Conservation (phyloP, 2,329 filamentous ascomycete species). For the Colletotrichum salicis region DNA sequence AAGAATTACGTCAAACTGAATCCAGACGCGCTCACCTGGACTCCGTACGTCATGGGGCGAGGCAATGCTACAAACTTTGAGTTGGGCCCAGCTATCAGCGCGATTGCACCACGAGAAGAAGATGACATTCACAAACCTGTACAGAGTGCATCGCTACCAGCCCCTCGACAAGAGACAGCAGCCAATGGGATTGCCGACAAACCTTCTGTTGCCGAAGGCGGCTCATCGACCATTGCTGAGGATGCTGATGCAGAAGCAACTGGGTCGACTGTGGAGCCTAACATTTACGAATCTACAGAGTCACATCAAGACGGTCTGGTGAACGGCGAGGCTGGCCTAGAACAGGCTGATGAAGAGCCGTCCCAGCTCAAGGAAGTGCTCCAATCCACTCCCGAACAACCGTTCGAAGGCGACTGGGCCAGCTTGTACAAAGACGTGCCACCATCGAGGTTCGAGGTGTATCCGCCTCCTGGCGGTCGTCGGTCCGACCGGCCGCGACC, state of each 20-base stretch:
- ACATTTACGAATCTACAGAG: slow-evolving; percentile 20
- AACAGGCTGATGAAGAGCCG: neutral
- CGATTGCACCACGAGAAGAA: slow-evolving; percentile 88
- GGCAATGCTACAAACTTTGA: slow-evolving; percentile 86
- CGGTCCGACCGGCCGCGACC: slow-evolving; percentile 58
- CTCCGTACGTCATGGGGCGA: slow-evolving; percentile 95
- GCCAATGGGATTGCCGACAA: neutral
- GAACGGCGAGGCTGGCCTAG: slow-evolving; percentile 20
- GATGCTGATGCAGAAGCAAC: slow-evolving; percentile 46
- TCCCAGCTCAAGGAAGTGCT: neutral
- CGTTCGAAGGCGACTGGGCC: slow-evolving; percentile 50
- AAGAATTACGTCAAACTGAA: slow-evolving; percentile 91
- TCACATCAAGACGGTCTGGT: slow-evolving; percentile 1
- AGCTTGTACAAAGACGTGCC: slow-evolving; percentile 69
- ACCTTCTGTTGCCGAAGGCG: neutral
- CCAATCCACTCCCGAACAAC: neutral
- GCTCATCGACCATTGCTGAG: slow-evolving; percentile 38
- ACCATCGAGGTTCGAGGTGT: slow-evolving; percentile 79
- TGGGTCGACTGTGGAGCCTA: slow-evolving; percentile 39
- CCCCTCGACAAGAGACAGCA: neutral
- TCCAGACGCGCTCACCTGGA: slow-evolving; percentile 86
- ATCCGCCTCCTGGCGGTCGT: slow-evolving; percentile 68
- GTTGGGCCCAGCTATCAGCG: slow-evolving; percentile 81
- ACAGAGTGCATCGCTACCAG: slow-evolving; percentile 37
- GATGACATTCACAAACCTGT: slow-evolving; percentile 60